Percentiles rank a stretch among this genome's conserved stretches.
Conservation (phyloP, 495 filamentous ascomycete species). For the Ascobolus immersus region DNA sequence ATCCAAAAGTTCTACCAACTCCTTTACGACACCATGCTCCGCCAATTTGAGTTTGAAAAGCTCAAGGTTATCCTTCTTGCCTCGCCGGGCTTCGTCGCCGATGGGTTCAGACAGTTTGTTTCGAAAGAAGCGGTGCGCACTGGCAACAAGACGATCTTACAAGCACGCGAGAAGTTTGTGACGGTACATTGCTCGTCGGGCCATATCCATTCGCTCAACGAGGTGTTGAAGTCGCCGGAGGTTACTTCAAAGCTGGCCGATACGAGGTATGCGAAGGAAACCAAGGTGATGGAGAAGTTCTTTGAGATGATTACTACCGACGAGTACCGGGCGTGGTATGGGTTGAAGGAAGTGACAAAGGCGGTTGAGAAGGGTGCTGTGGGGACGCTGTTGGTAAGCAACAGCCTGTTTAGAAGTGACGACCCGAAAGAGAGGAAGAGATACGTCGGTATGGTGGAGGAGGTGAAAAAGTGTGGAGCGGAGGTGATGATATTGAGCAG, state of each 20-base stretch:
- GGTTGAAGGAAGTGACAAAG: slow-evolving; percentile 55
- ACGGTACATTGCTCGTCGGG: slow-evolving; percentile 68
- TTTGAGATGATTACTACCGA: slow-evolving; percentile 55
- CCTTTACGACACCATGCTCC: slow-evolving; percentile 45
- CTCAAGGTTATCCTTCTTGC: slow-evolving; percentile 58
- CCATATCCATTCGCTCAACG: slow-evolving; percentile 60
- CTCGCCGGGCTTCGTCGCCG: slow-evolving; percentile 66
- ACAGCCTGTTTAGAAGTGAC: slow-evolving; percentile 60
- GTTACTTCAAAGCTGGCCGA: slow-evolving; percentile 52
- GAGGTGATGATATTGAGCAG: slow-evolving; percentile 71
- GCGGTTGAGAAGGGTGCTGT: slow-evolving; percentile 78
- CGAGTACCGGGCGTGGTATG: slow-evolving; percentile 80
- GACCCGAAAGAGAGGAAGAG: slow-evolving; percentile 53
- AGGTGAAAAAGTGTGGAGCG: slow-evolving; percentile 69
- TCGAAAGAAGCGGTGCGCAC: slow-evolving; percentile 40
- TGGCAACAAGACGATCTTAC: slow-evolving; percentile 35
- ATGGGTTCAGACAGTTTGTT: slow-evolving; percentile 58
- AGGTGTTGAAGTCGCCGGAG: slow-evolving; percentile 55
- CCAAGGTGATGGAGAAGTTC: slow-evolving; percentile 66
- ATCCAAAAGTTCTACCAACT: slow-evolving; percentile 61
- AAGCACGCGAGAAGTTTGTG: slow-evolving; percentile 35
- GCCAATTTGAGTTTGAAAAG: slow-evolving; percentile 48
- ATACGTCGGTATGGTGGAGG: slow-evolving; percentile 72
- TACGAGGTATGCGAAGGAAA: slow-evolving; percentile 68
- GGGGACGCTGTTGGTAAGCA: slow-evolving; percentile 61